Percentiles rank a stretch among this genome's conserved stretches.
Evolutionary conservation across 108 stramenopile genomes (phyloP).

Genomic region (Skeletonema tropicum): DNA sequence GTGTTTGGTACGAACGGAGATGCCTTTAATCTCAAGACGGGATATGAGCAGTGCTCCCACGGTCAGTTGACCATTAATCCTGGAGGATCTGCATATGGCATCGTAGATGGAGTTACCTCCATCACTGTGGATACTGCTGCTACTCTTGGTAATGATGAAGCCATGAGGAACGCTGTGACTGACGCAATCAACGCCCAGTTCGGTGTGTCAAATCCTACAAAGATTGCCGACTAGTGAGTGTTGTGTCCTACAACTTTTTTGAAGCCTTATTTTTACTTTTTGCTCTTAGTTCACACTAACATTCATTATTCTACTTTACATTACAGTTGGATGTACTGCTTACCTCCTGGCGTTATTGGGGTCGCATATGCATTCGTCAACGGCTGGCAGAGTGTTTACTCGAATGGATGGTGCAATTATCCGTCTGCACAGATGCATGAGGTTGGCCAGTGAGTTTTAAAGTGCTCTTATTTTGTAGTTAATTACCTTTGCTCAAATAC

Average conservation of each 20-base stretch:
- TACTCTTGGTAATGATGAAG: background rate
- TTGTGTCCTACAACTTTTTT: background rate
- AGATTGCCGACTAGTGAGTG: background rate
- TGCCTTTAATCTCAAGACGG: slow-evolving; percentile 20
- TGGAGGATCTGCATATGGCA: background rate
- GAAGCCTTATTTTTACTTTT: background rate
- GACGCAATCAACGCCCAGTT: slow-evolving; percentile 12
- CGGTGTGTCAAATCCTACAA: slow-evolving; percentile 8
- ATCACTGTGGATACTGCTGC: background rate
- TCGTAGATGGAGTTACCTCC: slow-evolving; percentile 3
- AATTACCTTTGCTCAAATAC: too few relatives aligned
- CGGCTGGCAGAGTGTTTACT: slow-evolving; percentile 51
- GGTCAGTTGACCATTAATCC: slow-evolving; percentile 29
- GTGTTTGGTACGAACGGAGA: slow-evolving; percentile 12
- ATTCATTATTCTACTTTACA: slow-evolving; percentile 8
- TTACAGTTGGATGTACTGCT: slow-evolving; percentile 44
- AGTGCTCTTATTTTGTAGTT: too few relatives aligned
- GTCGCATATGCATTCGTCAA: slow-evolving; percentile 55
- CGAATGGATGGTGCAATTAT: slow-evolving; percentile 53
- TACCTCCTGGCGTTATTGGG: slow-evolving; percentile 47
- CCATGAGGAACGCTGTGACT: slow-evolving; percentile 15
- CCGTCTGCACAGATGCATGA: slow-evolving; percentile 35
- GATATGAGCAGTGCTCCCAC: slow-evolving; percentile 42
- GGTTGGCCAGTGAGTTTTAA: slow-evolving; percentile 34
- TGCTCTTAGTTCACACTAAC: background rate